A percentile compares a stretch with the other conserved stretches of the same genome.
phyloP scores from a whole-genome alignment of 495 filamentous ascomycete genomes.

The Tuber aestivum region DNA sequence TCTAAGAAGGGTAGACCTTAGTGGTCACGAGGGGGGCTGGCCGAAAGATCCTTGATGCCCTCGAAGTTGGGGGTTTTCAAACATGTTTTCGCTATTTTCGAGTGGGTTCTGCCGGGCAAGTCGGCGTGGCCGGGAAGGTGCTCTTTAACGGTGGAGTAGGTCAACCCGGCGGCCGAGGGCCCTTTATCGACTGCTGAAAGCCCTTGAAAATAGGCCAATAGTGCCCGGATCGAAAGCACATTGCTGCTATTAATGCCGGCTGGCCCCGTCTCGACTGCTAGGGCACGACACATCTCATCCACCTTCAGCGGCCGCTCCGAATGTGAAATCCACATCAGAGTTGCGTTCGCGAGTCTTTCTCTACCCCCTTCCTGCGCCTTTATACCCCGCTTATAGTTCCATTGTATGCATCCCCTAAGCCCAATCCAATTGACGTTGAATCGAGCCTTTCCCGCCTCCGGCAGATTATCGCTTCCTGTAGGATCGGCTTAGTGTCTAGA shows the following conservation, averaged over 20 bases:
- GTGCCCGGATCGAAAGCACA: background rate
- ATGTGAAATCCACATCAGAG: background rate
- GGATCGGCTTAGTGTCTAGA: background rate
- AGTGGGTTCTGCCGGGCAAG: background rate
- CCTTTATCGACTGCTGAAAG: background rate
- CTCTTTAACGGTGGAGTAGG: background rate
- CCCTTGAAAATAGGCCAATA: background rate
- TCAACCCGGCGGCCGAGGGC: background rate
- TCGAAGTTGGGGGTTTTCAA: background rate
- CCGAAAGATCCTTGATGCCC: background rate
- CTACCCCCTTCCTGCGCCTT: background rate
- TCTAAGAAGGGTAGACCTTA: no score
- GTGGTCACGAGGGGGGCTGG: no score
- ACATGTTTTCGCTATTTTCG: background rate
- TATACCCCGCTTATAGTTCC: background rate
- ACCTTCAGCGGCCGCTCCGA: background rate
- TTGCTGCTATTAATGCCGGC: background rate
- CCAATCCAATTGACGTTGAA: background rate
- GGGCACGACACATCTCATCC: background rate
- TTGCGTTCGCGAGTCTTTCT: background rate
- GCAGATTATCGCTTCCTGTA: background rate
- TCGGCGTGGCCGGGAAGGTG: background rate
- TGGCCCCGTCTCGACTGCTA: background rate
- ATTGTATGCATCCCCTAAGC: background rate
- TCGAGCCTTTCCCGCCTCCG: background rate